Conservation (phyloP, 2,329 filamentous ascomycete genomes). For the Penicillium sp. region DNA sequence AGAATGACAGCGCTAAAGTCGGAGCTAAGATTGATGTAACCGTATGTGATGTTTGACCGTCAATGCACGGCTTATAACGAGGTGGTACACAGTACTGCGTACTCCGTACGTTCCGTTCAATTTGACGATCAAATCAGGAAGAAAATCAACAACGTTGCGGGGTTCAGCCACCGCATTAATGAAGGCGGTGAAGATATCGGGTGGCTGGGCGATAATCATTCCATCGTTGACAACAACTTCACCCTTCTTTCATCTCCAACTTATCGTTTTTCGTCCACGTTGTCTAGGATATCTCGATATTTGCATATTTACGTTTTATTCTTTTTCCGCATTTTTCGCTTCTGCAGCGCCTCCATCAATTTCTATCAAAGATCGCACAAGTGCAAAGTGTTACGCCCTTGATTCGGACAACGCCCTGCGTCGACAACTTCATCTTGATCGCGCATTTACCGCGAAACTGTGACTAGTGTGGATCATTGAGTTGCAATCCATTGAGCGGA, state of each 20-base stretch:
- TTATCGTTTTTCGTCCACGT: slow-evolving; percentile 8
- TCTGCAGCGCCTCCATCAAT: neutral
- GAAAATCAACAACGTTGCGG: slow-evolving; percentile 17
- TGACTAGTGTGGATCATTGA: neutral
- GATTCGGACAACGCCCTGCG: slow-evolving; percentile 6
- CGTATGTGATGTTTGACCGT: neutral
- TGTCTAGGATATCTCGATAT: slow-evolving; percentile 8
- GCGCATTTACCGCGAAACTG: neutral
- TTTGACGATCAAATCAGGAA: slow-evolving; percentile 13
- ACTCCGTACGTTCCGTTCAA: neutral
- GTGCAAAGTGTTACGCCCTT: slow-evolving; percentile 12
- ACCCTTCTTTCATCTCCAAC: slow-evolving; percentile 17
- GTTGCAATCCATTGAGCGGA: neutral
- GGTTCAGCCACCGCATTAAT: slow-evolving; percentile 13
- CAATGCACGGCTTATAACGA: neutral
- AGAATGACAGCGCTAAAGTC: no score
- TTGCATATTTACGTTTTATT: neutral
- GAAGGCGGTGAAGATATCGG: slow-evolving; percentile 17
- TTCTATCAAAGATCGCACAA: neutral
- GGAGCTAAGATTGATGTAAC: neutral
- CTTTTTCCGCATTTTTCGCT: neutral
- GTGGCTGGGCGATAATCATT: slow-evolving; percentile 25
- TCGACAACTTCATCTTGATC: neutral
- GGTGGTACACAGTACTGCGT: no score
- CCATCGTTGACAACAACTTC: slow-evolving; percentile 18